These are phyloP conservation scores for Paraconiothyrium sp. DNA, from an alignment of 2,329 filamentous ascomycete species.

Conservation along the genomic window DNA sequence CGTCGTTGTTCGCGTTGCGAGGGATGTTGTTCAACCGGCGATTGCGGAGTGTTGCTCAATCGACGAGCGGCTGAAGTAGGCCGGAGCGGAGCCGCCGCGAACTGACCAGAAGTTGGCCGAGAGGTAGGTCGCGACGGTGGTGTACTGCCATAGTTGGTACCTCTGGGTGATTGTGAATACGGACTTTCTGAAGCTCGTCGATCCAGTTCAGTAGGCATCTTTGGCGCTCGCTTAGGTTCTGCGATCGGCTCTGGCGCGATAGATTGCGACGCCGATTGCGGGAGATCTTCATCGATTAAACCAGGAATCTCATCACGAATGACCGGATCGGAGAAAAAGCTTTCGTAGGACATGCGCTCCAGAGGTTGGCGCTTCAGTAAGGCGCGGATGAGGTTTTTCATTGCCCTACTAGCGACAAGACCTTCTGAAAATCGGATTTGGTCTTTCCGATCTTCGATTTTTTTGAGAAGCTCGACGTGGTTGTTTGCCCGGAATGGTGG, in stretches of 20 bases:
- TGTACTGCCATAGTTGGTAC: constrained; percentile 38
- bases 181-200: constrained; percentile 38
- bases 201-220: constrained; percentile 39
- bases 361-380: constrained; percentile 87
- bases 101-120: constrained; percentile 40
- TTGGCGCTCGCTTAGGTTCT: constrained; percentile 38
- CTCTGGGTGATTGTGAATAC: constrained; percentile 46
- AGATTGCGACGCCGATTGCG: constrained; percentile 38
- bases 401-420: constrained; percentile 73
- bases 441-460: constrained; percentile 90
- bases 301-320: constrained; percentile 81
- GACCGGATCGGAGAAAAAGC: constrained; percentile 81
- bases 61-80: constrained; percentile 34
- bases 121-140: constrained; percentile 47
- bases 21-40: constrained; percentile 47
- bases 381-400: constrained; percentile 82
- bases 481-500: constrained; percentile 93
- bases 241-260: constrained; percentile 39
- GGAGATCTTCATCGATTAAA: constrained; percentile 79
- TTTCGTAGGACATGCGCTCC: constrained; percentile 84
- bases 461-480: constrained; percentile 90
- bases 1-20: constrained; percentile 52
- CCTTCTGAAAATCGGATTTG: constrained; percentile 83
- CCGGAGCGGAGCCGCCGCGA: constrained; percentile 37
- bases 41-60: constrained; percentile 44